Conservation (phyloP, 2,329 filamentous ascomycete genomes). For the Diaporthe aspalathi region DNA sequence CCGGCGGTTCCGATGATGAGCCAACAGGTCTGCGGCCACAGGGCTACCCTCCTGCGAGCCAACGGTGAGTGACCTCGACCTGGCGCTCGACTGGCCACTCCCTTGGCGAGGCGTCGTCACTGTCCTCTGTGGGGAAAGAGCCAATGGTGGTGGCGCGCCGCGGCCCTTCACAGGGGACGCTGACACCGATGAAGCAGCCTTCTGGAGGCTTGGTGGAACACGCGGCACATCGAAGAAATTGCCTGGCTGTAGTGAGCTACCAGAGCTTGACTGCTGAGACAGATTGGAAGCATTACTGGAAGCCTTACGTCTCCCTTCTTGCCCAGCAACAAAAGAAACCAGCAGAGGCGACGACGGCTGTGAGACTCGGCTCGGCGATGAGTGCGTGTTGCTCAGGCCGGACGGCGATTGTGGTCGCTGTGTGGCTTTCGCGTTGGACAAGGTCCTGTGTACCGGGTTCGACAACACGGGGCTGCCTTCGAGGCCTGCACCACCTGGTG, state of each 20-base stretch:
- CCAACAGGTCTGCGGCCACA: constrained; percentile 73
- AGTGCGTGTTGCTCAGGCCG: constrained; percentile 79
- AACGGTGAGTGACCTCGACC: constrained; percentile 89
- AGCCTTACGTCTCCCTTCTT: constrained; percentile 86
- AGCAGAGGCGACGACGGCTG: constrained; percentile 88
- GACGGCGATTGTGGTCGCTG: constrained; percentile 91
- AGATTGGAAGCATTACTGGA: constrained; percentile 89
- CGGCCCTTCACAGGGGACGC: constrained; percentile 69
- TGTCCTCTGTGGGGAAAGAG: constrained; percentile 72
- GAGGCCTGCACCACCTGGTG: constrained; percentile 72
- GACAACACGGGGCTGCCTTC: constrained; percentile 88
- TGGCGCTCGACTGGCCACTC: constrained; percentile 71
- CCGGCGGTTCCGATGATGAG: constrained; percentile 85
- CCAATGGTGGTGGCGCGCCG: constrained; percentile 61
- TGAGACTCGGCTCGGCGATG: constrained; percentile 86
- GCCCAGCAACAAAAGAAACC: constrained; percentile 93
- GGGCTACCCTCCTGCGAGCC: constrained; percentile 93
- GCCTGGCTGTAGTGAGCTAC: constrained; percentile 74
- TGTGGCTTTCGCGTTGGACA: constrained; percentile 83
- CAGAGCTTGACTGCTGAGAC: constrained; percentile 76
- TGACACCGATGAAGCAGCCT: constrained; percentile 66
- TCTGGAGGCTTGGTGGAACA: constrained; percentile 68
- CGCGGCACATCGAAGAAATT: constrained; percentile 79
- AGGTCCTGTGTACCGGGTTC: constrained; percentile 81
- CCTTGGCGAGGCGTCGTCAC: constrained; percentile 69